Evolutionary conservation across 139 green algal genomes (phyloP).

Genomic region (Trebouxia sp.): DNA sequence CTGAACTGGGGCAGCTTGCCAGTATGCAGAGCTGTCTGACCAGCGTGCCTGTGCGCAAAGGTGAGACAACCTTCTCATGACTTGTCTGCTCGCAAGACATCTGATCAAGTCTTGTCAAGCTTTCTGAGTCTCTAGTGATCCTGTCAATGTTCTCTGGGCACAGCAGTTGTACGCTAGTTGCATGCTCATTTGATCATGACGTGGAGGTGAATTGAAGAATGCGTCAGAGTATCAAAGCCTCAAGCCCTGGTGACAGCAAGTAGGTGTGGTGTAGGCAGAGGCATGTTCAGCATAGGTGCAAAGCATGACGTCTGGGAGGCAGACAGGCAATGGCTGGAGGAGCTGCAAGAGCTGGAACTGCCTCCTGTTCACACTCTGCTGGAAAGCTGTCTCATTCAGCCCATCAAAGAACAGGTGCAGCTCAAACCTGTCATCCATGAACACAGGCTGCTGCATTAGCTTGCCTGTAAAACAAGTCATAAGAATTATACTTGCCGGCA

Average conservation of each 20-base stretch:
- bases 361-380: not conserved
- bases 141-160: too few species aligned
- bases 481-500: not conserved
- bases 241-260: too few species aligned
- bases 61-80: too few species aligned
- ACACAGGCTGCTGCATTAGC: not conserved
- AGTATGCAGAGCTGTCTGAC: not conserved
- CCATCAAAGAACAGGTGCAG: slow-evolving; percentile 16
- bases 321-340: slow-evolving; percentile 8
- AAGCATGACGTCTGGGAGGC: not conserved
- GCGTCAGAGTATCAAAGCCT: too few species aligned
- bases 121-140: too few species aligned
- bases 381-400: not conserved
- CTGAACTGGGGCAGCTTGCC: not conserved
- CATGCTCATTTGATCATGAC: too few species aligned
- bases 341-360: slow-evolving; percentile 1
- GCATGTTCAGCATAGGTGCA: not conserved
- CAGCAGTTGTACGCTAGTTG: too few species aligned
- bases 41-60: not conserved
- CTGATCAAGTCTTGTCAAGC: too few species aligned
- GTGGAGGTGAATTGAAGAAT: too few species aligned
- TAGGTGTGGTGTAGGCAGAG: not conserved
- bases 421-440: not conserved
- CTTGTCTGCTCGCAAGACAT: too few species aligned
- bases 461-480: not conserved